Evolutionary conservation across 495 filamentous ascomycete species (phyloP).

Genomic region (Aspergillus mulundensis): DNA sequence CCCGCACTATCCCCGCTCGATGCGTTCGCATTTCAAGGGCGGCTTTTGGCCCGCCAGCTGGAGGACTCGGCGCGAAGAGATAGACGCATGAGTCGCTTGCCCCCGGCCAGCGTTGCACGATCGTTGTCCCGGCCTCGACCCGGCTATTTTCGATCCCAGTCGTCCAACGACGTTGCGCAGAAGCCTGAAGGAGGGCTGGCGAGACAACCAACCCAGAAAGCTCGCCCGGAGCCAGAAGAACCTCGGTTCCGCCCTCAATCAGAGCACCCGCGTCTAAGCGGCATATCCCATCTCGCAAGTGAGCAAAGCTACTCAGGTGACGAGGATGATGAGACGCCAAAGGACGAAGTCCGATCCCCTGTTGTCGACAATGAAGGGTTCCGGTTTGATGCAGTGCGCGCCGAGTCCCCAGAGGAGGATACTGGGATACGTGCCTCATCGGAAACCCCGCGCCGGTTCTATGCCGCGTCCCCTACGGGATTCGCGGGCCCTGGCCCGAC

Average conservation of each 20-base stretch:
- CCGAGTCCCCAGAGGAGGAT: constrained; percentile 49
- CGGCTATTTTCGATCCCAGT: constrained; percentile 64
- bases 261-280: constrained; percentile 69
- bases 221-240: constrained; percentile 55
- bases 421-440: constrained; percentile 11
- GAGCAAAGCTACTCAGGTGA: constrained; percentile 34
- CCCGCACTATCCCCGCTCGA: constrained; percentile 92
- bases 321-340: constrained; percentile 30
- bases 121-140: constrained; percentile 66
- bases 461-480: constrained; percentile 13
- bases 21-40: constrained; percentile 86
- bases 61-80: constrained; percentile 65
- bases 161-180: constrained; percentile 29
- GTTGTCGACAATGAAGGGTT: constrained; percentile 20
- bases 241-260: constrained; percentile 63
- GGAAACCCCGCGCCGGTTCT: constrained; percentile 23
- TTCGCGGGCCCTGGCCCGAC: constrained; percentile 18
- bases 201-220: constrained; percentile 37
- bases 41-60: constrained; percentile 79
- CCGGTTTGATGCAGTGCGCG: constrained; percentile 42
- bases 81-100: constrained; percentile 77
- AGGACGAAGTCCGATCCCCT: constrained; percentile 20
- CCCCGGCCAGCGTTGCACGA: constrained; percentile 74
- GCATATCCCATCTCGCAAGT: constrained; percentile 48
- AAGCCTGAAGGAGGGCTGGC: constrained; percentile 21